A percentile compares a stretch with the other conserved stretches of the same genome.
Conservation (phyloP, 805 yeast genomes). For the Kazachstania viticola region DNA sequence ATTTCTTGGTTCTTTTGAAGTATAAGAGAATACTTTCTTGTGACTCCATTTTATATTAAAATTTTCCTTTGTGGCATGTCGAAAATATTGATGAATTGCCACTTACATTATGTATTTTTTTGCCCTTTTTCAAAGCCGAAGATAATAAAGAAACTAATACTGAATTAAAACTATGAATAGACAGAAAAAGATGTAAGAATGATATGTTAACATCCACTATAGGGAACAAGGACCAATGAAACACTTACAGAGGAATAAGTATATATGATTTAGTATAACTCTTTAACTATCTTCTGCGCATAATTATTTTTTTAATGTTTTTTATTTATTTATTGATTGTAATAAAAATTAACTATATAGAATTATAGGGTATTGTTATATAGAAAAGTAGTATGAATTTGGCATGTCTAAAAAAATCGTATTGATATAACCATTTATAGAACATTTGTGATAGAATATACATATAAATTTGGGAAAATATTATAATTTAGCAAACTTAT, state of each 20-base stretch:
- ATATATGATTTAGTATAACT: no score
- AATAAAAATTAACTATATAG: not conserved
- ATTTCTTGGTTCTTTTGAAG: not conserved
- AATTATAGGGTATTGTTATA: no score
- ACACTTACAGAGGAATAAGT: no score
- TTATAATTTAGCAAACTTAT: conserved; percentile 4
- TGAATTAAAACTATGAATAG: no score
- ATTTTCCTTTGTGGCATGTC: not conserved
- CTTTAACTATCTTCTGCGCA: no score
- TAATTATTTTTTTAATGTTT: no score
- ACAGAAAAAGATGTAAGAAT: no score
- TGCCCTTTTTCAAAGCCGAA: not conserved
- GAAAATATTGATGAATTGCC: not conserved
- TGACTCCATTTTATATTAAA: not conserved
- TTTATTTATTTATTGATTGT: no score
- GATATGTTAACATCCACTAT: no score
- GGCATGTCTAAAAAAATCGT: not conserved
- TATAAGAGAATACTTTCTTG: not conserved
- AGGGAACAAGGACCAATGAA: no score
- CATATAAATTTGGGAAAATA: not conserved
- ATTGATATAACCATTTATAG: not conserved
- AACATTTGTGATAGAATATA: no score
- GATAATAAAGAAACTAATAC: not conserved
- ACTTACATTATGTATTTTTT: not conserved
- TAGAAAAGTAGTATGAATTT: not conserved